A percentile compares a stretch with the other conserved stretches of the same genome.
Evolutionary conservation across 139 green algal species (phyloP).

Genomic region (Parachlorella kessleri): DNA sequence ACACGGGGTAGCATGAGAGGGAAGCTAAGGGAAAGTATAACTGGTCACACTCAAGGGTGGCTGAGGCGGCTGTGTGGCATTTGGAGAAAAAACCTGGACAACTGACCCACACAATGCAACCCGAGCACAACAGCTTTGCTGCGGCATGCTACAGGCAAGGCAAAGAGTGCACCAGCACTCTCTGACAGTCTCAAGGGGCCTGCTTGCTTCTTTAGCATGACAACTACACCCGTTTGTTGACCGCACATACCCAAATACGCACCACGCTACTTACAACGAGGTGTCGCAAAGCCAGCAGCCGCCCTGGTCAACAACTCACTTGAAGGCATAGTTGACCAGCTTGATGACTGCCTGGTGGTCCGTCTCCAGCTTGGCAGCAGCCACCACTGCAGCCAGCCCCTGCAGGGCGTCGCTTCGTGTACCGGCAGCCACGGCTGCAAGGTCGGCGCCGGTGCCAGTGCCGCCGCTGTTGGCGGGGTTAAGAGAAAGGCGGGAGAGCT

Average conservation of each 20-base stretch:
- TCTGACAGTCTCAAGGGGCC: neutral
- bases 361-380: conserved; percentile 1
- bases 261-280: too few relatives aligned
- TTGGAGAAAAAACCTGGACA: too few relatives aligned
- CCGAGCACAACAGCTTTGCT: neutral
- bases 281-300: too few relatives aligned
- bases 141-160: neutral
- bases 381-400: conserved; percentile 39
- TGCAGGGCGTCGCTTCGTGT: conserved; percentile 43
- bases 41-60: too few relatives aligned
- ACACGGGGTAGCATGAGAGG: neutral
- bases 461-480: neutral
- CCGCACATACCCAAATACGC: too few relatives aligned
- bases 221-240: neutral
- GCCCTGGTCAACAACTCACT: too few relatives aligned
- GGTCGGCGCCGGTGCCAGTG: neutral
- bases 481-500: conserved; percentile 13
- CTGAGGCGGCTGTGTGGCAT: too few relatives aligned
- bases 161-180: neutral
- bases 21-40: neutral
- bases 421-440: conserved; percentile 10
- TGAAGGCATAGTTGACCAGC: conserved; percentile 38
- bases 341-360: conserved; percentile 26
- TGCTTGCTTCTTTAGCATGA: neutral
- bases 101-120: neutral